Percentiles rank a stretch among this genome's conserved stretches.
Conservation (phyloP, 108 stramenopile species). For the Hondaea fermentalgiana region DNA sequence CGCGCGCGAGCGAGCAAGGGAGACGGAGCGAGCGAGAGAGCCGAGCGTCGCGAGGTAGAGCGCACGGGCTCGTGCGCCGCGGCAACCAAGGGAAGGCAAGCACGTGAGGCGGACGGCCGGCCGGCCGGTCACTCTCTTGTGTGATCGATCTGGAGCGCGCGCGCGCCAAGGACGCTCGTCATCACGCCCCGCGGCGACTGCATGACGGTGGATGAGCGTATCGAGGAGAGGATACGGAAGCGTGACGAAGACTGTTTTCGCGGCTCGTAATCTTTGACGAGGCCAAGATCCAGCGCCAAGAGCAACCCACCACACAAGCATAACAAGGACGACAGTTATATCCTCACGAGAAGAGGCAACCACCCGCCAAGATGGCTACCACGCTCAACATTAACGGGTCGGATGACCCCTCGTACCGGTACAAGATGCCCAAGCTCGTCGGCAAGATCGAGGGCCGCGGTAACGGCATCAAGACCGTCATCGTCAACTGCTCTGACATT, state of each 20-base stretch:
- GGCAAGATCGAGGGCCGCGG: slow-evolving; percentile 80
- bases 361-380: background rate
- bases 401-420: slow-evolving; percentile 26
- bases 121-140: too few species aligned
- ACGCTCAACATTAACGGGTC: slow-evolving; percentile 26
- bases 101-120: too few species aligned
- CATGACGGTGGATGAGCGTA: background rate
- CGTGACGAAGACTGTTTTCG: background rate
- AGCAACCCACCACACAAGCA: too few species aligned
- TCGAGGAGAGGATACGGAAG: background rate
- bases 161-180: too few species aligned
- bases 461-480: slow-evolving; percentile 96
- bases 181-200: background rate
- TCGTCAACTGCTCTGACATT: slow-evolving; percentile 86
- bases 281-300: background rate
- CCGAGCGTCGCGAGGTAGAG: too few species aligned
- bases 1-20: too few species aligned
- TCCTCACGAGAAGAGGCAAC: too few species aligned
- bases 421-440: slow-evolving; percentile 25
- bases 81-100: too few species aligned
- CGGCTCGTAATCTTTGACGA: background rate
- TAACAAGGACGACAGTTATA: too few species aligned
- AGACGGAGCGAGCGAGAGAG: too few species aligned
- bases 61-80: too few species aligned
- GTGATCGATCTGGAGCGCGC: too few species aligned